Evolutionary conservation across 164 flowering plant genomes (phyloP).

Genomic region (Aristolochia fimbriata): DNA sequence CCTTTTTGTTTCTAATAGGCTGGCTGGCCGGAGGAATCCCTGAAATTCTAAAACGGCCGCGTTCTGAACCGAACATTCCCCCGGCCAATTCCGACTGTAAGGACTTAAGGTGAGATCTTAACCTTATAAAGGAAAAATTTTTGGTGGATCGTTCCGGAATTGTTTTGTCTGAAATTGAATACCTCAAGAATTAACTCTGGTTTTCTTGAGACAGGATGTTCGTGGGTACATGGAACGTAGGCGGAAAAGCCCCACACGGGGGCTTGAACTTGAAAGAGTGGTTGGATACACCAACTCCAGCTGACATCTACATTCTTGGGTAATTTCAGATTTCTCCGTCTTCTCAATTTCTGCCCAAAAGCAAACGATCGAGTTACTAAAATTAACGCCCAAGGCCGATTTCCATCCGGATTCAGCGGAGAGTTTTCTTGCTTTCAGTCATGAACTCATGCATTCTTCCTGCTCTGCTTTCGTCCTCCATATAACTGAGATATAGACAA

Average conservation of each 20-base stretch:
- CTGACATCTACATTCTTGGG: slow-evolving; percentile 86
- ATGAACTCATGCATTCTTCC: too few species aligned
- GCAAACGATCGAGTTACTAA: background rate
- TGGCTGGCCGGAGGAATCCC: slow-evolving; percentile 22
- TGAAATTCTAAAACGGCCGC: slow-evolving; percentile 20
- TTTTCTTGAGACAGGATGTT: slow-evolving; percentile 45
- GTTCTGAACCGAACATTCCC: slow-evolving; percentile 15
- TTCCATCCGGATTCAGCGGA: too few species aligned
- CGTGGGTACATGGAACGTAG: slow-evolving; percentile 94
- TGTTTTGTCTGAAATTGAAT: background rate
- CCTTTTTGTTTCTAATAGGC: background rate
- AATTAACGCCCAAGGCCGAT: background rate
- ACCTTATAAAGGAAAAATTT: background rate
- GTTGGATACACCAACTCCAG: slow-evolving; percentile 41
- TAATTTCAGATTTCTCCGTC: slow-evolving; percentile 8
- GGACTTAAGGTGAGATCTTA: slow-evolving; percentile 27
- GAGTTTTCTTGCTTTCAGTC: too few species aligned
- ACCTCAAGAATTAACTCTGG: background rate
- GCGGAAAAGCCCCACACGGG: slow-evolving; percentile 64
- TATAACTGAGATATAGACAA: too few species aligned
- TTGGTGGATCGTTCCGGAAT: too few species aligned
- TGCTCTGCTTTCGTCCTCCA: too few species aligned
- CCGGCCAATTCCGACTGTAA: slow-evolving; percentile 14
- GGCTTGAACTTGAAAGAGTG: slow-evolving; percentile 51
- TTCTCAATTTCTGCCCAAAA: background rate